Evolutionary conservation across 495 filamentous ascomycete species (phyloP).

Genomic region (Talaromyces borbonicus): DNA sequence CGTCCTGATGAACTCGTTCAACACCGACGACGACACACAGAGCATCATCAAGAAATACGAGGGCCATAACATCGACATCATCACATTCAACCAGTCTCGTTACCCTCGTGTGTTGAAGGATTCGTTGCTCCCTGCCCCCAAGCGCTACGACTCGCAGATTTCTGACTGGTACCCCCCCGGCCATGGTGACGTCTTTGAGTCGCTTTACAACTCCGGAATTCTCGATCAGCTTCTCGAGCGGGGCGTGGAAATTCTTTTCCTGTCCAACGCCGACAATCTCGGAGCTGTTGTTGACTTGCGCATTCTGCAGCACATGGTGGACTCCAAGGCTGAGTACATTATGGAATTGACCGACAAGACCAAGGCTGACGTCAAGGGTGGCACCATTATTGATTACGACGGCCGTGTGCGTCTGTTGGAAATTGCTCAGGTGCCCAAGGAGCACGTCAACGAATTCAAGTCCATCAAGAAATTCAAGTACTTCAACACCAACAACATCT

Average conservation of each 20-base stretch:
- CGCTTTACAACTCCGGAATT: conserved; percentile 97
- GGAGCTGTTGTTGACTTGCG: conserved; percentile 95
- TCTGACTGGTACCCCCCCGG: conserved; percentile 98
- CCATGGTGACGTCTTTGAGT: conserved; percentile 99
- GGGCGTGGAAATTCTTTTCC: conserved; percentile 95
- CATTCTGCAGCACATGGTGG: conserved; percentile 98
- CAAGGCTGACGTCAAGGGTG: conserved; percentile 99
- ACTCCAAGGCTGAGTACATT: conserved; percentile 92
- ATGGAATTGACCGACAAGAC: conserved; percentile 99
- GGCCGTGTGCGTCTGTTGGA: conserved; percentile 91
- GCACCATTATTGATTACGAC: conserved; percentile 99
- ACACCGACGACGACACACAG: conserved; percentile 95
- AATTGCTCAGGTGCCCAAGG: conserved; percentile 99
- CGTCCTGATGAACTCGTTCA: conserved; percentile 99
- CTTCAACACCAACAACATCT: conserved; percentile 99
- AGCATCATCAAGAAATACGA: conserved; percentile 99
- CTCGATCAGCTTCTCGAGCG: conserved; percentile 91
- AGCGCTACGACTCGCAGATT: conserved; percentile 76
- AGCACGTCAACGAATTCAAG: conserved; percentile 99
- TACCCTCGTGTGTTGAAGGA: conserved; percentile 98
- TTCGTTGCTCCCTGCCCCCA: conserved; percentile 91
- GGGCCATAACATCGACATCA: conserved; percentile 97
- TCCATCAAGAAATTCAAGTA: conserved; percentile 99
- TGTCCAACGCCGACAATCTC: conserved; percentile 98
- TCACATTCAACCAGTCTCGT: conserved; percentile 99